Evolutionary conservation across 202 grass and related monocot genomes (phyloP).

Genomic region (Schoenoplectus tabernaemontani): DNA sequence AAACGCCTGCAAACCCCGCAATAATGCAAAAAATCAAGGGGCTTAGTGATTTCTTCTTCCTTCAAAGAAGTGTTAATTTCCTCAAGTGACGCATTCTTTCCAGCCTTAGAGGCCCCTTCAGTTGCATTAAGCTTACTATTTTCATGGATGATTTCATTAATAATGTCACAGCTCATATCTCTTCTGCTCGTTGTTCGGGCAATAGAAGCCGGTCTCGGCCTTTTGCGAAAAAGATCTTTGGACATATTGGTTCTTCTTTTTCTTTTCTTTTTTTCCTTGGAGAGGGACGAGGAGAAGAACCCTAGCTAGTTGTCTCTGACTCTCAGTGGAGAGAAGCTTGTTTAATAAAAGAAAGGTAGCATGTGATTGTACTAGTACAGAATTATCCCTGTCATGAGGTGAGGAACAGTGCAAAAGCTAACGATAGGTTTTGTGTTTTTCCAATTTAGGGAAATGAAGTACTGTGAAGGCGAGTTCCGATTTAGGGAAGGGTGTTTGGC

Average conservation of each 20-base stretch:
- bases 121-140: background rate
- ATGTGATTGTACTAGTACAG: background rate
- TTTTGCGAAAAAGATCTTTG: slow-evolving; percentile 6
- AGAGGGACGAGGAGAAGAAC: background rate
- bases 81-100: slow-evolving; percentile 6
- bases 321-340: background rate
- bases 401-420: background rate
- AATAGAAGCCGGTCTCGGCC: slow-evolving; percentile 6
- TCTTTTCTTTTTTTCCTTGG: background rate
- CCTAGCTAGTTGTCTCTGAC: background rate
- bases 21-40: slow-evolving; percentile 36
- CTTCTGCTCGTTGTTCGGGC: slow-evolving; percentile 24
- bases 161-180: background rate
- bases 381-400: slow-evolving; percentile 8
- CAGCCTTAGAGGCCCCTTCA: background rate
- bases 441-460: slow-evolving; percentile 22
- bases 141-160: slow-evolving; percentile 18
- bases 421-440: slow-evolving; percentile 20
- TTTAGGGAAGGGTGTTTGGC: too few relatives aligned
- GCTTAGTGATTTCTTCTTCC: slow-evolving; percentile 16
- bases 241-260: background rate
- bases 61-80: background rate
- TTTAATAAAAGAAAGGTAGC: slow-evolving; percentile 1
- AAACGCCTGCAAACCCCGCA: slow-evolving; percentile 28
- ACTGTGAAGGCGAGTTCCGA: background rate